Percentiles rank a stretch among this genome's conserved stretches.
These are phyloP conservation scores for Periconia sp. DNA, from an alignment of 2,329 filamentous ascomycete species.

Conservation along the genomic window DNA sequence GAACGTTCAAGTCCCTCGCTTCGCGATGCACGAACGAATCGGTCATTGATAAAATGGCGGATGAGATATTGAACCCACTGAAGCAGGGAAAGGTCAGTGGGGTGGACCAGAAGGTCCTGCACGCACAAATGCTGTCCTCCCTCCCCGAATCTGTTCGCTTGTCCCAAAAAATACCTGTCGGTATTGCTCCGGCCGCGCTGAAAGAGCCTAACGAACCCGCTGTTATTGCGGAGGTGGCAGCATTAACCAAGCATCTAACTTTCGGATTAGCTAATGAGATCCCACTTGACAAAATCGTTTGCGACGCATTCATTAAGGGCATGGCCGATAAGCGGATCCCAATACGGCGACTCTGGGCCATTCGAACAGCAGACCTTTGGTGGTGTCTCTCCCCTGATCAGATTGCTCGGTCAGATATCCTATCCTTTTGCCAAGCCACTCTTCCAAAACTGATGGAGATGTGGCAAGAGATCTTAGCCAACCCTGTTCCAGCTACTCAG, in stretches of 20 bases:
- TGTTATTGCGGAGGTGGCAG: constrained; percentile 74
- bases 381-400: constrained; percentile 60
- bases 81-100: constrained; percentile 84
- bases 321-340: constrained; percentile 82
- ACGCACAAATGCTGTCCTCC: constrained; percentile 78
- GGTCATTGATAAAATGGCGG: constrained; percentile 70
- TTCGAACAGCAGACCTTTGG: constrained; percentile 74
- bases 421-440: constrained; percentile 56
- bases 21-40: constrained; percentile 64
- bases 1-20: constrained; percentile 75
- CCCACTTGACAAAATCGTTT: constrained; percentile 68
- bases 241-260: constrained; percentile 70
- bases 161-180: constrained; percentile 69
- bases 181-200: constrained; percentile 70
- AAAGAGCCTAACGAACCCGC: constrained; percentile 92
- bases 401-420: constrained; percentile 55
- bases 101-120: constrained; percentile 81
- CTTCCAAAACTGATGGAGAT: constrained; percentile 67
- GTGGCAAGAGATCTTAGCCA: constrained; percentile 79
- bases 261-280: constrained; percentile 67
- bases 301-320: constrained; percentile 80
- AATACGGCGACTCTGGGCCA: constrained; percentile 79
- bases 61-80: constrained; percentile 79
- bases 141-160: constrained; percentile 60
- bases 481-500: constrained; percentile 79